Evolutionary conservation across 805 yeast genomes (phyloP), one percentile per base, ranked within the genome.

Genomic region (Blastobotrys chiropterorum): DNA sequence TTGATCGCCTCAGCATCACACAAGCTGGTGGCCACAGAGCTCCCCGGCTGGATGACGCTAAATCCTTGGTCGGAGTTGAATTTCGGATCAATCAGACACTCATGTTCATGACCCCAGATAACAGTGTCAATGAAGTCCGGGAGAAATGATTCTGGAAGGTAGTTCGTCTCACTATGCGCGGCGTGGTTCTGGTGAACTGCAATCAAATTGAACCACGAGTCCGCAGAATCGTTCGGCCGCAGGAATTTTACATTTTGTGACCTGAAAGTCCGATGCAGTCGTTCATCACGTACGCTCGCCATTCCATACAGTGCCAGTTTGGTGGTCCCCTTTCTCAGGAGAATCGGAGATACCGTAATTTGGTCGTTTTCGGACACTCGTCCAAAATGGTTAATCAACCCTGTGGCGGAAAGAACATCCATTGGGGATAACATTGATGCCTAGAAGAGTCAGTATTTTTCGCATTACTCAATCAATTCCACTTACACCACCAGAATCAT

Each of bases 31-130:
- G 96, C 97, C 15, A 94, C 86, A 0, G 96, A 86, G 1, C 96
- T 87, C 0, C 99, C 99, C 0, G 96, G 94, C 64, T 90, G 97
- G 39, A 94, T 73, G 0, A 90, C 89, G 51, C 81, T 81, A 62
- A 92, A 89, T 0, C 83, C 85, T 2, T 77, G 77, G 8, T 74
- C 75, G 1, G 80, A 72, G 53, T 76, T 78, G 3, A 61, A 54
- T 1, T 73, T 76, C 0, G 95, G 81, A 53, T 79, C 80, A 0
- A 92, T 87, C 3, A 83, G 75, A 62, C 97, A 89, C 64, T 94
- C 97, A 67, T 94, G 99, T 65, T 94, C 99, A 67, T 94, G 99
- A 15, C 99, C 99, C 99, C 99, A 94, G 1, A 90, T 70, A 0
- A 94, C 83, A 52, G 92, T 72, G 63, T 94, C 90, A 46, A 94